A percentile compares a stretch with the other conserved stretches of the same genome.
These are phyloP conservation scores for Neurospora tetraspora DNA, from an alignment of 495 filamentous ascomycete species.

Conservation along the genomic window DNA sequence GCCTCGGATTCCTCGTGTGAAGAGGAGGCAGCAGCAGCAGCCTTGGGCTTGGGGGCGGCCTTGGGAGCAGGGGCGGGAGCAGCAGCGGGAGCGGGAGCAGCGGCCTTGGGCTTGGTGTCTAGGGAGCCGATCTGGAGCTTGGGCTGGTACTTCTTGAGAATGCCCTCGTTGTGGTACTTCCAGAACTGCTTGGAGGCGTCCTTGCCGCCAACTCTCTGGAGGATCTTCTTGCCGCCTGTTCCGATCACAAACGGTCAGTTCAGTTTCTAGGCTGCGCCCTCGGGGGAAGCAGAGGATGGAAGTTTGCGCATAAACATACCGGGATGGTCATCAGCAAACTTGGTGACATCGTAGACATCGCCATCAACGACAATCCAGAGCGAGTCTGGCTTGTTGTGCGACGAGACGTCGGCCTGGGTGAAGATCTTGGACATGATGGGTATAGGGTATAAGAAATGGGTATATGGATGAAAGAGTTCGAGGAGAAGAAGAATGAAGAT, in stretches of 20 bases:
- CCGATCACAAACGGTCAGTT: background rate
- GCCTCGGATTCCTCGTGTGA: conserved; percentile 51
- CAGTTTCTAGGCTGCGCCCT: background rate
- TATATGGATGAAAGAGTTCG: background rate
- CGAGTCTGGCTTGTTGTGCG: conserved; percentile 77
- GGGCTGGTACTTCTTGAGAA: conserved; percentile 90
- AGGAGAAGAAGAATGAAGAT: background rate
- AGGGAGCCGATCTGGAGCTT: conserved; percentile 84
- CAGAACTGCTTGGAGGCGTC: conserved; percentile 98
- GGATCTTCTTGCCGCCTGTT: conserved; percentile 92
- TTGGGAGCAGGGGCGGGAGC: conserved; percentile 34
- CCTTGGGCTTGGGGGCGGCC: conserved; percentile 38
- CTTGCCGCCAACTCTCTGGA: conserved; percentile 87
- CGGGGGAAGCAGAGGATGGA: background rate
- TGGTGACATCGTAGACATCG: conserved; percentile 93
- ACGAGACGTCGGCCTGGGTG: conserved; percentile 71
- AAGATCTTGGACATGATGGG: conserved; percentile 81
- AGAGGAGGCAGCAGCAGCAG: conserved; percentile 41
- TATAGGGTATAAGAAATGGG: background rate
- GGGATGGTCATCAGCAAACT: conserved; percentile 89
- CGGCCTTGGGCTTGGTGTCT: conserved; percentile 66
- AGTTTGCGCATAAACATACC: conserved; percentile 34
- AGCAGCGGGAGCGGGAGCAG: conserved; percentile 41
- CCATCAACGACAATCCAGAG: conserved; percentile 89
- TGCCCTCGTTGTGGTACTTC: conserved; percentile 95